phyloP scores from a whole-genome alignment of 768 basidiomycete species.

The Lentinula guzmanii region DNA sequence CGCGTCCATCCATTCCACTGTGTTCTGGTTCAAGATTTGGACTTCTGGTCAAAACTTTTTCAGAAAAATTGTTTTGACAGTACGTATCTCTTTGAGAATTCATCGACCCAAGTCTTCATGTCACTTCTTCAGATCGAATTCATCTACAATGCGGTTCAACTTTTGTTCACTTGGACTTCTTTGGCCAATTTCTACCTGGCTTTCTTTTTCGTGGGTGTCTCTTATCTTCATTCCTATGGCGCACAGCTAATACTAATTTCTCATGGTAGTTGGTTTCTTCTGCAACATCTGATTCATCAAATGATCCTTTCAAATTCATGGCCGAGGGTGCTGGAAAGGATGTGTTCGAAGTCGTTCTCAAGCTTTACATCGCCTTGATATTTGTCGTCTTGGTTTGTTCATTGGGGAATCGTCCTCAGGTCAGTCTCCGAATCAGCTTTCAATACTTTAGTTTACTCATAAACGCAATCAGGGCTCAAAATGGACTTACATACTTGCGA shows the following conservation, averaged over 20 bases:
- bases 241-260: constrained; percentile 10
- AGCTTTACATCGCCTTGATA: constrained; percentile 80
- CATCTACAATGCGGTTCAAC: constrained; percentile 84
- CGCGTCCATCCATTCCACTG: constrained; percentile 87
- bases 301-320: constrained; percentile 82
- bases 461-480: constrained; percentile 57
- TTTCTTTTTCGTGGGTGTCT: constrained; percentile 78
- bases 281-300: constrained; percentile 50
- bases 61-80: constrained; percentile 70
- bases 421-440: background rate
- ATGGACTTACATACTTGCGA: constrained; percentile 74
- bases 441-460: constrained; percentile 3
- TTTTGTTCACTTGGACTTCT: constrained; percentile 92
- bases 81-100: constrained; percentile 24
- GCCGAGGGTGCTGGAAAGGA: constrained; percentile 61
- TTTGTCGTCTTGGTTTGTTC: constrained; percentile 83
- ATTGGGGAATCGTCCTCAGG: constrained; percentile 80
- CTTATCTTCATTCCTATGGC: constrained; percentile 5
- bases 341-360: constrained; percentile 71
- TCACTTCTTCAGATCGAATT: constrained; percentile 64
- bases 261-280: constrained; percentile 67
- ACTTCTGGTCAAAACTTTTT: constrained; percentile 86
- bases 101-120: background rate
- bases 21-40: constrained; percentile 87
- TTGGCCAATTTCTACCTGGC: constrained; percentile 92